A percentile compares a stretch with the other conserved stretches of the same genome.
Evolutionary conservation across 2,329 filamentous ascomycete genomes (phyloP).

Genomic region (Myriosclerotinia duriaeana): DNA sequence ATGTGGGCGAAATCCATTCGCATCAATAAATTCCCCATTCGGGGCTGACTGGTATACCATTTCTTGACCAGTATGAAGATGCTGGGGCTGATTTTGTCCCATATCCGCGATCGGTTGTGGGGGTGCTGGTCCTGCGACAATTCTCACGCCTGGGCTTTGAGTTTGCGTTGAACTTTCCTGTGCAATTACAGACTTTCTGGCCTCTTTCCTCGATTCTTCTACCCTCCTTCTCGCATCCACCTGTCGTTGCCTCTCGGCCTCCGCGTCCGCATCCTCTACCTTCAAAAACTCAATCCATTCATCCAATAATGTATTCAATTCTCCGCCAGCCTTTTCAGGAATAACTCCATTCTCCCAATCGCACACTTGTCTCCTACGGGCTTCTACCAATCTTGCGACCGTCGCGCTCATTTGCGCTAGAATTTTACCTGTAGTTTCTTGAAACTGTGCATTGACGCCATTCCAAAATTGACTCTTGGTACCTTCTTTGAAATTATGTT

Average conservation of each 20-base stretch:
- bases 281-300: slow-evolving; percentile 41
- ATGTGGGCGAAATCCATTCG: slow-evolving; percentile 36
- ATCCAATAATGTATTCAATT: slow-evolving; percentile 39
- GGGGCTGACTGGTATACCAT: slow-evolving; percentile 31
- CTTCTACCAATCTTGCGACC: slow-evolving; percentile 39
- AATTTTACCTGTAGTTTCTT: slow-evolving; percentile 38
- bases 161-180: slow-evolving; percentile 32
- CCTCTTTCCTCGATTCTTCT: slow-evolving; percentile 40
- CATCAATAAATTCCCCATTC: slow-evolving; percentile 25
- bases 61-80: slow-evolving; percentile 24
- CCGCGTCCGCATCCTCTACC: slow-evolving; percentile 39
- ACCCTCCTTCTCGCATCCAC: slow-evolving; percentile 38
- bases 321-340: slow-evolving; percentile 38
- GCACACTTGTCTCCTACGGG: slow-evolving; percentile 37
- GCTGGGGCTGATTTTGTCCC: slow-evolving; percentile 27
- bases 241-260: slow-evolving; percentile 40
- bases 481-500: slow-evolving; percentile 39
- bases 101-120: slow-evolving; percentile 27
- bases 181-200: slow-evolving; percentile 38
- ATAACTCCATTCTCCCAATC: slow-evolving; percentile 41
- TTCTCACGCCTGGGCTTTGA: slow-evolving; percentile 29
- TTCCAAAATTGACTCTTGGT: slow-evolving; percentile 41
- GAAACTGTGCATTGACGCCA: slow-evolving; percentile 38
- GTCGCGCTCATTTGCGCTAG: slow-evolving; percentile 41
- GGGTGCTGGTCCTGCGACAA: slow-evolving; percentile 27